phyloP scores from a whole-genome alignment of 768 basidiomycete genomes.

The Sistotremastrum niveocremeum region DNA sequence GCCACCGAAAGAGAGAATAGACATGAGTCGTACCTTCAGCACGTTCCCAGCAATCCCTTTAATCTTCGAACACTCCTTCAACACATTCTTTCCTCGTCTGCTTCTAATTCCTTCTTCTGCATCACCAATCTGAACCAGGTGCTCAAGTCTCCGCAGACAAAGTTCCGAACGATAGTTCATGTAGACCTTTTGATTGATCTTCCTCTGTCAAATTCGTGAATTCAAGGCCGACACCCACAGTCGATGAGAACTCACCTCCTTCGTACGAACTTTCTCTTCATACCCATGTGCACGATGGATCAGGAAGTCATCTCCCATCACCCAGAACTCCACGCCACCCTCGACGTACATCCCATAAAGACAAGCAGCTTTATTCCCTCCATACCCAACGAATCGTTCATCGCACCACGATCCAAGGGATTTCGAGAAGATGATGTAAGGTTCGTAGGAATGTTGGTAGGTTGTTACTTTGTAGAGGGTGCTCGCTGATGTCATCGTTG shows the following conservation, averaged over 20 bases:
- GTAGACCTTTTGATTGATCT: slow-evolving; percentile 64
- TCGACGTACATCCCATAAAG: slow-evolving; percentile 76
- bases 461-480: slow-evolving; percentile 51
- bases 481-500: slow-evolving; percentile 1
- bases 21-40: slow-evolving; percentile 20
- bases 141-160: slow-evolving; percentile 39
- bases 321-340: slow-evolving; percentile 71
- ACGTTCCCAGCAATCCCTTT: slow-evolving; percentile 33
- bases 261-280: slow-evolving; percentile 57
- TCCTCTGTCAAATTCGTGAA: slow-evolving; percentile 31
- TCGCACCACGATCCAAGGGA: slow-evolving; percentile 49
- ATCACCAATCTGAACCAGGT: slow-evolving; percentile 31
- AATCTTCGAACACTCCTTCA: slow-evolving; percentile 52
- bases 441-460: slow-evolving; percentile 80
- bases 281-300: slow-evolving; percentile 80
- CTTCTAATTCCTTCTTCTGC: slow-evolving; percentile 41
- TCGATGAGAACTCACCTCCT: slow-evolving; percentile 36
- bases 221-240: neutral
- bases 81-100: slow-evolving; percentile 38
- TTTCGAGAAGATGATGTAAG: slow-evolving; percentile 73
- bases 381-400: slow-evolving; percentile 83
- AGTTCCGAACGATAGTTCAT: slow-evolving; percentile 67
- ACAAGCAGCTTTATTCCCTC: slow-evolving; percentile 87
- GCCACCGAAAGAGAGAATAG: too few species aligned
- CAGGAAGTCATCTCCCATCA: slow-evolving; percentile 77